A percentile compares a stretch with the other conserved stretches of the same genome.
Evolutionary conservation across 2,329 filamentous ascomycete species (phyloP).

Genomic region (Epichloe gansuensis): DNA sequence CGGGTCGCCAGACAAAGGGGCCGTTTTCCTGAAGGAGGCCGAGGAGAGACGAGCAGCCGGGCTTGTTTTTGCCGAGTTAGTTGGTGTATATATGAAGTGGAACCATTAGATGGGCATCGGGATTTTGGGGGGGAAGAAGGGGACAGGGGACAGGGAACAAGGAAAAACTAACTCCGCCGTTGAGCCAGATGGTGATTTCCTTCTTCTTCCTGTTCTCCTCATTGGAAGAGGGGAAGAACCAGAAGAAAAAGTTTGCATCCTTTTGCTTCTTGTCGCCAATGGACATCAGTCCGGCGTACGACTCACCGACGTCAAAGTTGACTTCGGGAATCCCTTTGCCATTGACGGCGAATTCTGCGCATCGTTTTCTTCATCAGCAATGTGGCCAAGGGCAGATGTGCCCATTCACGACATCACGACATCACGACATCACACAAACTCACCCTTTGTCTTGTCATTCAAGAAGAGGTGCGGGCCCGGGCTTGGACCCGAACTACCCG

Average conservation of each 20-base stretch:
- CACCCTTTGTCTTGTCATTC: slow-evolving; percentile 11
- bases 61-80: slow-evolving; percentile 10
- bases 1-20: slow-evolving; percentile 58
- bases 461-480: slow-evolving; percentile 4
- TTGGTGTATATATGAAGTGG: no score
- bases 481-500: no score
- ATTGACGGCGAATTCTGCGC: slow-evolving; percentile 45
- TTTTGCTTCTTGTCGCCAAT: slow-evolving; percentile 29
- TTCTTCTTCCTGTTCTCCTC: slow-evolving; percentile 29
- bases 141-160: neutral
- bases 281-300: slow-evolving; percentile 45
- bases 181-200: slow-evolving; percentile 52
- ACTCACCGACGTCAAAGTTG: slow-evolving; percentile 49
- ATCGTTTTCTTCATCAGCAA: no score
- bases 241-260: slow-evolving; percentile 50
- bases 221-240: slow-evolving; percentile 52
- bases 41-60: slow-evolving; percentile 49
- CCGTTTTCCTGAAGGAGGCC: slow-evolving; percentile 69
- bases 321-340: slow-evolving; percentile 51
- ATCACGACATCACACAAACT: neutral
- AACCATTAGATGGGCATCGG: no score
- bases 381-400: no score
- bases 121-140: neutral
- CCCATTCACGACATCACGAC: no score
- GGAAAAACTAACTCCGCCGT: slow-evolving; percentile 32